Base-by-base conservation (phyloP, 2,329 filamentous ascomycete species). In the Pyricularia grisea region DNA sequence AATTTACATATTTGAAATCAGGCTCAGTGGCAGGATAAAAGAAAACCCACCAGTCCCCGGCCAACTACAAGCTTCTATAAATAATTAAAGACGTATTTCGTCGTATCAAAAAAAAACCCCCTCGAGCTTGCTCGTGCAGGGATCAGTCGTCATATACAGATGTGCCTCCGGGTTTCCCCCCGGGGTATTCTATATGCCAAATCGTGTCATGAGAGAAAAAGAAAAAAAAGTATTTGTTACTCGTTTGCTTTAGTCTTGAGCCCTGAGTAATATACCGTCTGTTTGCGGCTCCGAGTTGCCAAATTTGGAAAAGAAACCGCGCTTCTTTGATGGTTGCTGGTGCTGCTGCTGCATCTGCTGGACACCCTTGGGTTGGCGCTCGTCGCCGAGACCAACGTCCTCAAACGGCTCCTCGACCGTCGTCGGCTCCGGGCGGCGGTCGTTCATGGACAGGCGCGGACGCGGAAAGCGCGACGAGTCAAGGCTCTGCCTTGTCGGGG, bases 311-410 rank as follows among this genome's bases (percentile, higher is more conserved):
- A 98, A 92, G 76, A 97, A 90, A 14, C 91, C 85, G 70, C 88
- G 89, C 81, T 92, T 94, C 82, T 92, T 93, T 20, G 85, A 80
- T 27, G 76, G 81, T 65, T 72, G 74, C 42, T 78, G 75, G 61
- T 75, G 78, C 69, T 77, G 79, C 71, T 87, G 85, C 74, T 58
- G 20, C 55, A 58, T 25, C 55, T 58, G 55, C 55, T 58, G 55
- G 23, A 23, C 10, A 23, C n/a, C 23, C 58, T 27, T 61, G 23
- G 58, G 25, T 10, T 61, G 58, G 10, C 25, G 58, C 55, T 95
- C 92, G 72, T 97, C 94, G 70, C 89, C 88, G 65, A 98, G 81
- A 4, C 93, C 93, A 10, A 98, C 92, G 68, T 98, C 94, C 77
- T 97, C 94, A 74, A 98, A 97, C 17, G 83, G 83, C 75, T 96